Evolutionary conservation across 116 monocot genomes (phyloP), one percentile per base, ranked within the genome.

Genomic region (Cymodocea nodosa): DNA sequence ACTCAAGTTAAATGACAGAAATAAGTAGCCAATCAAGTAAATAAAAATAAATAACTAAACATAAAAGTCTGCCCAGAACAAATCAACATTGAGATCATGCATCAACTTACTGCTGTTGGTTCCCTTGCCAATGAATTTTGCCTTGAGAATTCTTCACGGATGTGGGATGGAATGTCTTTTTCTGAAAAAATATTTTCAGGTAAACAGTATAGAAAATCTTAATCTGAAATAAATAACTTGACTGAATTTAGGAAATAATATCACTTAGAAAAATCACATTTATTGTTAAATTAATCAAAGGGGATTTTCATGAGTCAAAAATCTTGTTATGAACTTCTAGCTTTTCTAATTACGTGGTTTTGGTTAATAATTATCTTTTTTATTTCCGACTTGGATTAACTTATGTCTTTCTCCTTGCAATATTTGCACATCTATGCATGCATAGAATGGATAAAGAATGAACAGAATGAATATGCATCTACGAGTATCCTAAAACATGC

Each of bases 111-210:
- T 50, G 74, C 56, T 77, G 52, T 35, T 50, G 74, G 72, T 76
- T 74, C 90, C 72, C 75, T 80, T 36, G 73, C 81, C 18, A 72
- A 65, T 66, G 83, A 70, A 77, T 72, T 64, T 75, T 80, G 77
- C 58, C 78, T 75, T 5, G 83, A 68, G 22, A 71, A 68, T 75
- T 80, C 83, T 72, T 85, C 81, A 76, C 73, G 87, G 37, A 83
- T 79, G 69, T 87, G 79, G 61, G 77, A 73, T 22, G 95, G 90
- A 48, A 95, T 90, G 63, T 95, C 95, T 75, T 90, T 95, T 52
- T 95, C 95, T 95, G 79, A 66, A 66, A 70, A 6, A 51, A 52
- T 34, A 53, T 10, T 44, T 2, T 62, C 18, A 62, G 37, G 39
- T 18, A 17, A 15, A 37, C 15, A 62, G 37, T n/a, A 8, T 24